phyloP scores from a whole-genome alignment of 371 early-diverging fungal genomes.

The Mucor racemosus region DNA sequence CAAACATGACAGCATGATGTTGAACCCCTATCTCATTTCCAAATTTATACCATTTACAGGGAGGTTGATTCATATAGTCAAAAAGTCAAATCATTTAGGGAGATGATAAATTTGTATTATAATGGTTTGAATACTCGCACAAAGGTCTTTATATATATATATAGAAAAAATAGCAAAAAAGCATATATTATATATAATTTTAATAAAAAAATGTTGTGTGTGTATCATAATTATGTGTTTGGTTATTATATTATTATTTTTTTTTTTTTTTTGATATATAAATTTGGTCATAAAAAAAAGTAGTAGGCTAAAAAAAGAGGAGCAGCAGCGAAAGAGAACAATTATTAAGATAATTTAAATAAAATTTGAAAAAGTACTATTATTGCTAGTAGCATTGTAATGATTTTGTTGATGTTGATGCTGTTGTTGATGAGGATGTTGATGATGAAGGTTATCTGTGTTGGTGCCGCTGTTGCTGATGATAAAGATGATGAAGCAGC shows the following conservation, averaged over 20 bases:
- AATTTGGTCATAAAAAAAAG: not conserved
- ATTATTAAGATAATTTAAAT: conserved; percentile 20
- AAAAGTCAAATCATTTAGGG: not conserved
- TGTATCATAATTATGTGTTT: conserved; percentile 9
- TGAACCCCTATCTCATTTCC: not conserved
- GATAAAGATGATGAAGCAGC: not conserved
- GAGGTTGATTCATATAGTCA: not conserved
- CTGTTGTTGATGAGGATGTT: not conserved
- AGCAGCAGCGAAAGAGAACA: conserved; percentile 1
- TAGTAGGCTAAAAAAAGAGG: not conserved
- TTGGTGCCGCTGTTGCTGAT: not conserved
- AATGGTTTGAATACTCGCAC: not conserved
- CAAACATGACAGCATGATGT: not conserved
- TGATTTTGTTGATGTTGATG: conserved; percentile 9
- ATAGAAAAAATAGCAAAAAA: conserved; percentile 4
- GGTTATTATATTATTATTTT: conserved; percentile 8
- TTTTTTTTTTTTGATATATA: not conserved
- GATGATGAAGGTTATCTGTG: not conserved
- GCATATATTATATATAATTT: conserved; percentile 4
- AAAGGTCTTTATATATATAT: not conserved
- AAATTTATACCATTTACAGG: not conserved
- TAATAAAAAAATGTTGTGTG: conserved; percentile 1
- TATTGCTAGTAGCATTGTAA: conserved; percentile 11
- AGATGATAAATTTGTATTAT: not conserved
- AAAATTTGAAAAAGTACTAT: conserved; percentile 31